Evolutionary conservation across 192 early-diverging fungal genomes (phyloP).

Genomic region (Paraglomus occultum): DNA sequence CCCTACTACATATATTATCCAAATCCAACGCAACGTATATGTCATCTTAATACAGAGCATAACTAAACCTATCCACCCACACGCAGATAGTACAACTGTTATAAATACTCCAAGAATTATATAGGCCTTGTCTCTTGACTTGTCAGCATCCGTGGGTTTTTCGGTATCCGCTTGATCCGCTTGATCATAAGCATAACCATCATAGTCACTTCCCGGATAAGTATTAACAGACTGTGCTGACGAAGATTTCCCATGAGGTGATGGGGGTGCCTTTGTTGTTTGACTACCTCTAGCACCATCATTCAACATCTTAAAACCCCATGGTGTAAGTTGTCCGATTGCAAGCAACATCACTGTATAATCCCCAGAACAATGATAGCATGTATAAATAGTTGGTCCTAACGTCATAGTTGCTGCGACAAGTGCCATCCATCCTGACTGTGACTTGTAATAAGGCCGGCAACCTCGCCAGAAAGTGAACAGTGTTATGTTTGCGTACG

Average conservation of each 20-base stretch:
- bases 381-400: slow-evolving; percentile 15
- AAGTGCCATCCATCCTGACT: not conserved
- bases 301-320: slow-evolving; percentile 26
- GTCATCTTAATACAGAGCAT: not conserved
- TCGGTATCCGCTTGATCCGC: not conserved
- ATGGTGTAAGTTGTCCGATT: slow-evolving; percentile 17
- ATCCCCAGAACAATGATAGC: not conserved
- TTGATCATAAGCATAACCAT: not conserved
- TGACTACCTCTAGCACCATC: not conserved
- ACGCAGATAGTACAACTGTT: not conserved
- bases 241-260: not conserved
- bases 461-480: slow-evolving; percentile 2
- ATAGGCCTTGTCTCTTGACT: not conserved
- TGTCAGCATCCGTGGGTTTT: not conserved
- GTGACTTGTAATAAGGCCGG: not conserved
- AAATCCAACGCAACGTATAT: not conserved
- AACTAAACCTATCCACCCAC: slow-evolving; percentile 11
- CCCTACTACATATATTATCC: not conserved
- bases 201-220: too few species aligned
- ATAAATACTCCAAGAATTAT: not conserved
- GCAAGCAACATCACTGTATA: slow-evolving; percentile 8
- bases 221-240: too few species aligned
- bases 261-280: not conserved
- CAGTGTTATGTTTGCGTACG: not conserved
- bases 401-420: not conserved